These are phyloP conservation scores for Myriosclerotinia curreyana DNA, from an alignment of 2,329 filamentous ascomycete genomes.

Conservation along the genomic window DNA sequence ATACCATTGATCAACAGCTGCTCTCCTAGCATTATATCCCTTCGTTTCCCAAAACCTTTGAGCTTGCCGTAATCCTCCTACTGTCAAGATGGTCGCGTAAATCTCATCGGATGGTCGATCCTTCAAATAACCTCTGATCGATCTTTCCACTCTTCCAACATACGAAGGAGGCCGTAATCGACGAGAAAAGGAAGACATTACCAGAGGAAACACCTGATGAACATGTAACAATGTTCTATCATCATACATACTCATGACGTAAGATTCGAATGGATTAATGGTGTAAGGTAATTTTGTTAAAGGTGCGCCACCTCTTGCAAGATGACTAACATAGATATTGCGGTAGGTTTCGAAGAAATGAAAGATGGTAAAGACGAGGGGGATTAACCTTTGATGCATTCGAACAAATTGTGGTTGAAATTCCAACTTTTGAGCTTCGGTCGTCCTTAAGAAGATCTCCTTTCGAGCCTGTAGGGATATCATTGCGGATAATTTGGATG, in stretches of 20 bases:
- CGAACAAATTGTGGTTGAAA: slow-evolving; percentile 61
- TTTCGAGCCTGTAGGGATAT: slow-evolving; percentile 65
- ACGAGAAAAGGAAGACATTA: slow-evolving; percentile 62
- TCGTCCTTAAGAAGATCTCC: slow-evolving; percentile 60
- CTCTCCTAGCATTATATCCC: slow-evolving; percentile 59
- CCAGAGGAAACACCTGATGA: slow-evolving; percentile 62
- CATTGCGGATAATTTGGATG: slow-evolving; percentile 58
- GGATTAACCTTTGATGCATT: slow-evolving; percentile 63
- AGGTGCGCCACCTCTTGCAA: slow-evolving; percentile 51
- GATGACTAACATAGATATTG: slow-evolving; percentile 55
- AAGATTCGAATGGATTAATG: slow-evolving; percentile 58
- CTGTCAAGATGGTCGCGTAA: slow-evolving; percentile 57
- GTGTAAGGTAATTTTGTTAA: slow-evolving; percentile 54
- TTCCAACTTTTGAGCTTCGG: slow-evolving; percentile 52
- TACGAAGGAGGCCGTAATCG: slow-evolving; percentile 62
- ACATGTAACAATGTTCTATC: slow-evolving; percentile 60
- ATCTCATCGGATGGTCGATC: slow-evolving; percentile 62
- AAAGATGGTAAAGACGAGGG: slow-evolving; percentile 62
- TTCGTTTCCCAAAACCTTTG: slow-evolving; percentile 65
- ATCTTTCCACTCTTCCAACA: slow-evolving; percentile 59
- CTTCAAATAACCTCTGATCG: slow-evolving; percentile 60
- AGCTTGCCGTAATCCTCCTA: slow-evolving; percentile 61
- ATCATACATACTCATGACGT: slow-evolving; percentile 64
- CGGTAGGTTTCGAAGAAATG: slow-evolving; percentile 67
- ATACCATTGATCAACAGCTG: slow-evolving; percentile 60